Percentiles rank a stretch among this genome's conserved stretches.
Evolutionary conservation across 768 basidiomycete species (phyloP).

Genomic region (Chalciporus pseudorubinellus): DNA sequence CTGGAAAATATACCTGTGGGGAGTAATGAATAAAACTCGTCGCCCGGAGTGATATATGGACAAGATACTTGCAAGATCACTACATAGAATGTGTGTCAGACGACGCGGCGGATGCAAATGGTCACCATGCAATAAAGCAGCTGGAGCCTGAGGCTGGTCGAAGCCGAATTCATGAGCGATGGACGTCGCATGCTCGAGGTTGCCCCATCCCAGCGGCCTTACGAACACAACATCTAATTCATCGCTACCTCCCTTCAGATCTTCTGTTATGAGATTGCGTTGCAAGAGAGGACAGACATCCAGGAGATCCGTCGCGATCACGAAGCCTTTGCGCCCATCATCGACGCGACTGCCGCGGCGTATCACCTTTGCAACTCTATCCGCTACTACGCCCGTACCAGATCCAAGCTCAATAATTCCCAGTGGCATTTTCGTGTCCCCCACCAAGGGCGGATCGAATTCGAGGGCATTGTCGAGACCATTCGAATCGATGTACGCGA

Average conservation of each 20-base stretch:
- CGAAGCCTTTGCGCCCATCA: constrained; percentile 15
- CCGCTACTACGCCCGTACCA: constrained; percentile 65
- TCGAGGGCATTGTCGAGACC: constrained; percentile 24
- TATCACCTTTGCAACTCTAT: constrained; percentile 46
- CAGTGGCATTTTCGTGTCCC: constrained; percentile 10
- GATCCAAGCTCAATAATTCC: constrained; percentile 76
- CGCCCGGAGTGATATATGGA: background rate
- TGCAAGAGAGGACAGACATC: constrained; percentile 60
- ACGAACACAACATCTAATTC: constrained; percentile 31
- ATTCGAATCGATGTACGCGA: constrained; percentile 48
- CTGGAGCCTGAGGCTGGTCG: constrained; percentile 1
- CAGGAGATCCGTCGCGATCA: constrained; percentile 71
- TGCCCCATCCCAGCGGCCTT: constrained; percentile 72
- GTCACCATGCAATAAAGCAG: background rate
- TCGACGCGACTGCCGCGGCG: background rate
- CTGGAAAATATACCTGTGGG: constrained; percentile 78
- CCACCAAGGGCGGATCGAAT: constrained; percentile 56
- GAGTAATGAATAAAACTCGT: background rate
- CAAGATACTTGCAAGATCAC: constrained; percentile 66
- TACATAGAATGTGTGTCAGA: constrained; percentile 73
- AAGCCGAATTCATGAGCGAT: constrained; percentile 41
- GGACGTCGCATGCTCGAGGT: constrained; percentile 37
- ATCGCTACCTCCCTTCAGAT: constrained; percentile 16
- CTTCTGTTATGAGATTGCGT: constrained; percentile 32
- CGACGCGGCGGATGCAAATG: background rate